Base-by-base conservation (phyloP, 148 eudicot species). In the Rhododendron molle region DNA sequence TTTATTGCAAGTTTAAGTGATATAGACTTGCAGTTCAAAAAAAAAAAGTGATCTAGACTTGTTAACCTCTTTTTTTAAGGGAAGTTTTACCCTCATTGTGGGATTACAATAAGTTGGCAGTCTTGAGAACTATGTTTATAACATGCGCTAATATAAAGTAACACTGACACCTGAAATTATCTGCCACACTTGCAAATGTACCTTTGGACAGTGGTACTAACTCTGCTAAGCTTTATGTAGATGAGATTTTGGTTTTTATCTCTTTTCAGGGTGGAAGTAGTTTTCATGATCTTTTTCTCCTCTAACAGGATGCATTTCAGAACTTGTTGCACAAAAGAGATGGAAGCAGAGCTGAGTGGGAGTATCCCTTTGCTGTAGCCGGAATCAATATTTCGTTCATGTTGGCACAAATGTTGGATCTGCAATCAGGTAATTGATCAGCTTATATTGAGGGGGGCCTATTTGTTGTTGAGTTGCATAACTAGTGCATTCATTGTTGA, bases 341-440 rank as follows among this genome's bases (percentile, higher is more conserved):
- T 71, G 98, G 98, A 81, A 83, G 83, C 82, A 89, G 98, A 87
- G 94, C 94, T 78, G 96, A 94, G 71, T 94, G 98, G 98, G 98
- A 94, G 89, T 94, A 94, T 88, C 98, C 98, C 30, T 94, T 94
- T 89, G 96, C 98, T 88, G 94, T 94, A 47, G 96, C 96, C 85
- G 98, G 98, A 83, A 91, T 94, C 83, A 94, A 94, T 87, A 88
- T 94, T 65, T 94, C 98, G 81, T 94, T 94, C 78, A 91, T 90
- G 94, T 86, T 94, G 88, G 94, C 88, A 58, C 98, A 94, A 83
- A 94, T 94, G 98, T 89, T 94, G 90, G 94, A 94, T 88, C 93
- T 94, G 83, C 96, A 94, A 90, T 90, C 98, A 90, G 98, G 98
- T 93, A 89, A 84, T 54, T 26, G 40, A 43, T 46, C 52, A 71